Evolutionary conservation across 352 stramenopile species (phyloP).

Genomic region (Phytophthora sp.): DNA sequence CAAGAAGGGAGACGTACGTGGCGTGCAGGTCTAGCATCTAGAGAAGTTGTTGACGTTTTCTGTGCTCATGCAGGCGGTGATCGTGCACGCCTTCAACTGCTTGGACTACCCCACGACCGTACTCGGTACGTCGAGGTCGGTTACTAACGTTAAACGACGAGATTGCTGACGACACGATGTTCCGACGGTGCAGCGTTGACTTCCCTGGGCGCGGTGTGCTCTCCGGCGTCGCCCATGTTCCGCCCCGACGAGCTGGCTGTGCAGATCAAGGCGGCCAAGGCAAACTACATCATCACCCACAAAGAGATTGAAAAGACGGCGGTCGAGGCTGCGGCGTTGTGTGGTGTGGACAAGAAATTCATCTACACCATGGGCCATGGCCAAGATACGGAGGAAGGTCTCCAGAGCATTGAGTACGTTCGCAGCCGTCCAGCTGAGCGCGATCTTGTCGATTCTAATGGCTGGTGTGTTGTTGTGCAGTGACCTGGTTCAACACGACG

Average conservation of each 20-base stretch:
- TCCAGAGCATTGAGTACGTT: slow-evolving; percentile 66
- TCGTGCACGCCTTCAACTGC: slow-evolving; percentile 77
- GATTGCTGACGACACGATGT: slow-evolving; percentile 2
- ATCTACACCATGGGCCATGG: slow-evolving; percentile 60
- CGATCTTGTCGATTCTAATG: too few relatives aligned
- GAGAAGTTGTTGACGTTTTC: background rate
- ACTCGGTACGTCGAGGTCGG: slow-evolving; percentile 38
- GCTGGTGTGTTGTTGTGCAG: slow-evolving; percentile 33
- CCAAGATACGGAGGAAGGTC: slow-evolving; percentile 9
- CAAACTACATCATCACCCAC: slow-evolving; percentile 64
- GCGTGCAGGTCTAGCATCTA: background rate
- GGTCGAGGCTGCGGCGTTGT: slow-evolving; percentile 44
- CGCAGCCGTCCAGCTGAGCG: too few relatives aligned
- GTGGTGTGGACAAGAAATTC: slow-evolving; percentile 33
- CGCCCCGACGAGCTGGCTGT: slow-evolving; percentile 47
- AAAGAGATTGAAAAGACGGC: slow-evolving; percentile 51
- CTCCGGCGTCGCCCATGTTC: slow-evolving; percentile 68
- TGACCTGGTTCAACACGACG: slow-evolving; percentile 39
- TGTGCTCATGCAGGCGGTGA: slow-evolving; percentile 38
- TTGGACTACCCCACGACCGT: slow-evolving; percentile 64
- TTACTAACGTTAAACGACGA: slow-evolving; percentile 6
- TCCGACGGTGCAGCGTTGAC: slow-evolving; percentile 40
- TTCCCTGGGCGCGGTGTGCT: slow-evolving; percentile 59
- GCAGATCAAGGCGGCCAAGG: slow-evolving; percentile 52
- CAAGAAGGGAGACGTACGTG: slow-evolving; percentile 52